Evolutionary conservation across 108 stramenopile genomes (phyloP), one percentile per base, ranked within the genome.

Genomic region (Pseudonitzschia multiseries): DNA sequence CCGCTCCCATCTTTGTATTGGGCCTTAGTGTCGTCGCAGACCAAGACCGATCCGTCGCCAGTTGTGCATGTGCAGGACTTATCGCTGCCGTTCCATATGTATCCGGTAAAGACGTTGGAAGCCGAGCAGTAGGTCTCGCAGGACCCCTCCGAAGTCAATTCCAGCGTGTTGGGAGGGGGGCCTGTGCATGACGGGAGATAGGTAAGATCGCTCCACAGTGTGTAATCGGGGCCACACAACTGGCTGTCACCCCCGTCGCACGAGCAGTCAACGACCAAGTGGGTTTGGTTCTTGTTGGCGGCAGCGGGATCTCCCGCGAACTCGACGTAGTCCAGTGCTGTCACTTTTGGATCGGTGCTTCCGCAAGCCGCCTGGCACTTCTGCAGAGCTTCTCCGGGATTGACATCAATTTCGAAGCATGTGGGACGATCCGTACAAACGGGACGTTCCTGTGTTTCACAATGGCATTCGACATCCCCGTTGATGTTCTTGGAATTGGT

Each of bases 201-300:
- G 28, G 46, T 17, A 0, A 70, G 44, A 59, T 77, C 76, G 20
- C 69, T 70, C 26, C 71, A 77, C 43, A 77, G 65, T 21, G 70
- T 17, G 28, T 21, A 53, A 50, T 77, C 76, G 32, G n/a, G 27
- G 21, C 48, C 42, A 27, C 76, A 77, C 65, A 65, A 6, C 24
- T 41, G 32, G 6, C 32, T 53, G 57, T 14, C 57, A 33, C 61
- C 61, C 18, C 70, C 76, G 70, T 65, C 61, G 42, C 76, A 77
- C 10, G 61, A 46, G 43, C 76, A 77, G 4, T 33, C 44, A 0
- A 77, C 28, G 9, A 65, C 56, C 66, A 57, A 77, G 29, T 77
- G 64, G 9, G 70, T 65, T 41, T 43, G 28, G 50, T 77, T 44
- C 36, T 57, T 65, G 50, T 70, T 71, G 48, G 59, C 70, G 20